Base-by-base conservation (phyloP, 2,329 filamentous ascomycete species). In the Magnaporthiopsis poae region DNA sequence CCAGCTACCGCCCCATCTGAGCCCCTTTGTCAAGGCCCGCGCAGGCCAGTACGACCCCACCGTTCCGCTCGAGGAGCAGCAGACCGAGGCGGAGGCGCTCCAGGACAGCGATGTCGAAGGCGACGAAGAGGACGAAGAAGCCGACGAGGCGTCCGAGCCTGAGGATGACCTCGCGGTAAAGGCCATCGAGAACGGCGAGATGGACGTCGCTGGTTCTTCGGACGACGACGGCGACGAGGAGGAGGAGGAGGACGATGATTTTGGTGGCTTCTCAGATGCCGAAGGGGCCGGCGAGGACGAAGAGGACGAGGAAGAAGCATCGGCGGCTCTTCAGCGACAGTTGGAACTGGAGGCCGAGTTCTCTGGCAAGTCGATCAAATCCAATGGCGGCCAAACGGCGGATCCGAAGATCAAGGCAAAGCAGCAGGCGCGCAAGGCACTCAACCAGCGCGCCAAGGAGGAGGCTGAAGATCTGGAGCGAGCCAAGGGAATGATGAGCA, bases 401-500 rank as follows among this genome's bases (percentile, higher is more conserved):
- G 82, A 80, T 74, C 81, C 81, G 73, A 87, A 84, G 77, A 81
- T 80, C 67, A 86, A 87, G 77, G 81, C 83, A 46, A 89, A 89
- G 78, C 86, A 88, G 71, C 90, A 91, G 71, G 88, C 86, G 21
- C 85, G 82, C 71, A 90, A 90, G 74, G 86, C 86, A 72, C 81
- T 88, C 36, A 83, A 85, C 71, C 89, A 89, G 80, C 88, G 90
- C 78, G 85, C 87, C 52, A 85, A 87, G 68, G 84, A 88, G 73
- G 90, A 95, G 75, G 88, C 90, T 4, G 95, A 98, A 78, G 93
- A 98, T 73, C 79, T 96, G 67, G 92, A 96, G 78, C 85, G 94
- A 69, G 89, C 91, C 76, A 97, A 96, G 86, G 95, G 96, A 81
- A 99, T 99, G 95, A 88, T 98, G 82, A 91, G 90, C 78, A 91